Base-by-base conservation (phyloP, 1,139 yeast genomes). In the Yamadazyma diddensiae region DNA sequence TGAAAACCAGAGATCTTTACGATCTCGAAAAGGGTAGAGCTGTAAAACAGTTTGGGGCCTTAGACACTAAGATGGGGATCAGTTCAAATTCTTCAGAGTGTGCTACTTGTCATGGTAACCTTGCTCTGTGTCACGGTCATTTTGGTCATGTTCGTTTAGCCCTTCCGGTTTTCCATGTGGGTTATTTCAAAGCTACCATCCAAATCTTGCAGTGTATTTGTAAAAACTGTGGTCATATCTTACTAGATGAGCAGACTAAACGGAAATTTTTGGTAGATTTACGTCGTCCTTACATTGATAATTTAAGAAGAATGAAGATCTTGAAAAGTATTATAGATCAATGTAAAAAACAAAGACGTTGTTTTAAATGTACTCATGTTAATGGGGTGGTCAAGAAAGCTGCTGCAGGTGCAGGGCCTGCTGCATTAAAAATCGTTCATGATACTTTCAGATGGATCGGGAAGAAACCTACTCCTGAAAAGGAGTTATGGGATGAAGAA, bases 371-470 rank as follows among this genome's bases (percentile, higher is more conserved):
- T 66, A 84, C 86, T 49, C 81, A 90, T 15, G 67, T 90, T 31
- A 92, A 94, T 52, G 99, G 99, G 47, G 97, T 92, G 36, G 98
- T 94, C 20, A 94, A 94, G 56, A 92, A 88, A 55, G 97, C 97
- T 3, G 98, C 97, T 3, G 78, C 85, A 19, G 94, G 94, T 31
- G 82, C 87, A 2, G 88, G 92, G 23, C 84, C 92, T n/a, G 92
- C 94, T 0, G 92, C 98, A 1, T 68, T 94, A 42, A 92, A 92
- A 54, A 86, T 94, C 43, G 85, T 94, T 37, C 99, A 94, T 57
- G 97, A 94, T 59, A 85, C 95, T 18, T 94, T 85, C 64, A 73
- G 98, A 53, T 92, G 95, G 92, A 76, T 86, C 24, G 97, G 97
- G 37, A 94, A 94, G 62, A 88, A 85, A 50, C 72, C 80, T 8